Percentiles rank a stretch among this genome's conserved stretches.
Conservation (phyloP, 1,284 basidiomycete species). For the Phlebopus sp. region DNA sequence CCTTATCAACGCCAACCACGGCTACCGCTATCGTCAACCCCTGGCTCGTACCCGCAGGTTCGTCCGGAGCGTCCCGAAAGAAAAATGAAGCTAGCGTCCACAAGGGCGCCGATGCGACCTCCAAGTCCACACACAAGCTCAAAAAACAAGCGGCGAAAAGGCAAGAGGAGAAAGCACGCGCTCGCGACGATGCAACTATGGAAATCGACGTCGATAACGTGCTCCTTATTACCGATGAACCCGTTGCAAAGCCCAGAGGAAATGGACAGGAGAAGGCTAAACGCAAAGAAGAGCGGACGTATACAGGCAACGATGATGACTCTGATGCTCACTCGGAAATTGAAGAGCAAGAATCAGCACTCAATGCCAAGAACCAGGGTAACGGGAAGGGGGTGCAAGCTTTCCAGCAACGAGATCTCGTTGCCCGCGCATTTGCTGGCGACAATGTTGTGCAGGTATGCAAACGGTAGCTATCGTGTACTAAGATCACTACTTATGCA, state of each 20-base stretch:
- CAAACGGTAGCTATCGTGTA: too few relatives aligned
- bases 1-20: slow-evolving; percentile 20
- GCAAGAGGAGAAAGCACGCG: slow-evolving; percentile 53
- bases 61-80: slow-evolving; percentile 34
- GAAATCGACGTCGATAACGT: slow-evolving; percentile 68
- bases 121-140: slow-evolving; percentile 70
- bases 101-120: slow-evolving; percentile 55
- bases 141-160: slow-evolving; percentile 61
- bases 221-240: slow-evolving; percentile 36
- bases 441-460: slow-evolving; percentile 89
- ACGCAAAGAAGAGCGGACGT: slow-evolving; percentile 11
- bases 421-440: slow-evolving; percentile 92
- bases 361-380: slow-evolving; percentile 43
- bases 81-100: slow-evolving; percentile 67
- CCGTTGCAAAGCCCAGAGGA: slow-evolving; percentile 10
- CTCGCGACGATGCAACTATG: slow-evolving; percentile 70
- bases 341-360: slow-evolving; percentile 58
- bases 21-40: slow-evolving; percentile 15
- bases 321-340: slow-evolving; percentile 64
- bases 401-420: slow-evolving; percentile 85
- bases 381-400: slow-evolving; percentile 48
- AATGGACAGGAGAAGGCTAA: slow-evolving; percentile 21
- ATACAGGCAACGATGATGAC: slow-evolving; percentile 35
- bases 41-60: slow-evolving; percentile 19
- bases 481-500: slow-evolving; percentile 3